phyloP scores from a whole-genome alignment of 2,329 filamentous ascomycete genomes.

The Beauveria asiatica region DNA sequence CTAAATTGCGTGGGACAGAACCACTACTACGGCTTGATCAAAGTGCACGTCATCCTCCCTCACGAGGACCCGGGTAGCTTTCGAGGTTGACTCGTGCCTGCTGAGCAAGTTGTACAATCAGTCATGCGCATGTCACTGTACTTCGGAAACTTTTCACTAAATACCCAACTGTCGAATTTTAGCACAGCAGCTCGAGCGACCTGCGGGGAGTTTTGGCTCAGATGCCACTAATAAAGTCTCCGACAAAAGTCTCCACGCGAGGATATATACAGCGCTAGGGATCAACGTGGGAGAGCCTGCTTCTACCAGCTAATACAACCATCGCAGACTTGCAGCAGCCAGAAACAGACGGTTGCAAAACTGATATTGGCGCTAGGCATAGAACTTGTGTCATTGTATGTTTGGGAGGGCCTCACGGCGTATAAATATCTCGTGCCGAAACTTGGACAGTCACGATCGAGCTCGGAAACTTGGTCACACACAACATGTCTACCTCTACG shows the following conservation, averaged over 20 bases:
- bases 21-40: not conserved
- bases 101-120: not conserved
- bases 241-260: slow-evolving; percentile 6
- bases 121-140: not conserved
- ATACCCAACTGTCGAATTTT: not conserved
- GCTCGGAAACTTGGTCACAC: not conserved
- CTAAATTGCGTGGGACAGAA: not conserved
- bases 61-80: not conserved
- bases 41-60: not conserved
- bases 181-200: not conserved
- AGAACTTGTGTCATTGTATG: no score
- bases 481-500: slow-evolving; percentile 25
- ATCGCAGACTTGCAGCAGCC: not conserved
- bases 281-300: not conserved
- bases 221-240: not conserved
- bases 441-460: not conserved
- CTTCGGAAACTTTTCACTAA: not conserved
- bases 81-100: not conserved
- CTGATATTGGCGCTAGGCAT: no score
- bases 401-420: no score
- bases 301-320: not conserved
- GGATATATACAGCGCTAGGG: slow-evolving; percentile 1
- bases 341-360: not conserved
- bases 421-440: not conserved
- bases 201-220: not conserved